These are phyloP conservation scores for Spergularia marina DNA, from an alignment of 148 eudicot species.

Conservation along the genomic window DNA sequence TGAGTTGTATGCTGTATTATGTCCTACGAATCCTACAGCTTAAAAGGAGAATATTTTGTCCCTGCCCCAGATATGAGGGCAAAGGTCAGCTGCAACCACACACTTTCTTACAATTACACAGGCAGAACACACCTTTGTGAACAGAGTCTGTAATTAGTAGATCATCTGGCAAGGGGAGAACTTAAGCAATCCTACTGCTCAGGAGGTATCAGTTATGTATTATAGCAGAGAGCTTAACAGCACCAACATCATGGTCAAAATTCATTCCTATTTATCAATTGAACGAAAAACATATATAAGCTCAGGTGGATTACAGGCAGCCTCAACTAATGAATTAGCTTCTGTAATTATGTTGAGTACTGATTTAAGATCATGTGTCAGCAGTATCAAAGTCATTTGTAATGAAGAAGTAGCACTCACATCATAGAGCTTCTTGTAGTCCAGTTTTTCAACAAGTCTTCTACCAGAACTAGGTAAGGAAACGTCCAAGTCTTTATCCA, in stretches of 20 bases:
- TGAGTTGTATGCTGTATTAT: not conserved
- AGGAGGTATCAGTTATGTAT: not conserved
- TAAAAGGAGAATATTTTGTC: not conserved
- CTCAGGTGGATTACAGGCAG: slow-evolving; percentile 2
- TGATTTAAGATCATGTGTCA: not conserved
- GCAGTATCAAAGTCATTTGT: slow-evolving; percentile 3
- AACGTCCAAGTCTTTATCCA: slow-evolving; percentile 35
- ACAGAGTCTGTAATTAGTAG: too few relatives aligned
- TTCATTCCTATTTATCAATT: not conserved
- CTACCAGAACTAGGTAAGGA: slow-evolving; percentile 39
- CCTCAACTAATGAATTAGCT: not conserved
- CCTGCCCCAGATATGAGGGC: not conserved
- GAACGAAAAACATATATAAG: not conserved
- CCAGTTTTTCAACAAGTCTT: slow-evolving; percentile 69
- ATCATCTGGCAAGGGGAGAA: too few relatives aligned
- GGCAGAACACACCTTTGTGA: too few relatives aligned
- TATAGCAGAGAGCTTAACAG: not conserved
- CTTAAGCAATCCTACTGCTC: not conserved
- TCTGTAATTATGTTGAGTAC: not conserved
- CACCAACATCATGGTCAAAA: not conserved
- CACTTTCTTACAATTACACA: not conserved
- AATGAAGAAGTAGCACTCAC: slow-evolving; percentile 45
- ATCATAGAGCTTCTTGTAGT: slow-evolving; percentile 88
- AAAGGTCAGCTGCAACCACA: not conserved
- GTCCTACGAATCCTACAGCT: not conserved